Percentiles rank a stretch among this genome's conserved stretches.
These are phyloP conservation scores for Coemansia sp. DNA, from an alignment of 192 early-diverging fungal genomes.

Conservation along the genomic window DNA sequence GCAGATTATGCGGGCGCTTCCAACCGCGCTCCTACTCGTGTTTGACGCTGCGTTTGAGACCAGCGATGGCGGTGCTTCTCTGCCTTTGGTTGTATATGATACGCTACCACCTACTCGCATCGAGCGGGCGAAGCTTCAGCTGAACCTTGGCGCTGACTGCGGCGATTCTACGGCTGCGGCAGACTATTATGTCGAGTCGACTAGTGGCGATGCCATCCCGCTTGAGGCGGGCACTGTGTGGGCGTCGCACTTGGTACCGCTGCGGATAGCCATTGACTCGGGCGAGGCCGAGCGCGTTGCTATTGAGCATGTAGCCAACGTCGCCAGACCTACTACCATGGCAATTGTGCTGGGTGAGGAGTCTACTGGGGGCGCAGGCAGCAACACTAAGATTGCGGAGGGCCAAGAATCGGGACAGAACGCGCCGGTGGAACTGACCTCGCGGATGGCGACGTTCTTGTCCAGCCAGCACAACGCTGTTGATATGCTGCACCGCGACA, in stretches of 20 bases:
- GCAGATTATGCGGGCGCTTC: slow-evolving; percentile 19
- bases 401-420: neutral
- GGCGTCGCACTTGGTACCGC: slow-evolving; percentile 40
- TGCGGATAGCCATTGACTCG: slow-evolving; percentile 37
- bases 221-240: slow-evolving; percentile 9
- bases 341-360: slow-evolving; percentile 9
- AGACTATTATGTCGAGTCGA: slow-evolving; percentile 24
- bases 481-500: slow-evolving; percentile 47
- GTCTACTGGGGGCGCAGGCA: neutral
- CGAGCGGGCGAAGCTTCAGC: slow-evolving; percentile 14
- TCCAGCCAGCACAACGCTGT: slow-evolving; percentile 43
- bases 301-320: slow-evolving; percentile 43
- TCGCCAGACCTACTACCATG: slow-evolving; percentile 13
- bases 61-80: slow-evolving; percentile 16
- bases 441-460: slow-evolving; percentile 46
- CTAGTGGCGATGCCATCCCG: neutral
- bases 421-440: neutral
- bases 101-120: slow-evolving; percentile 26
- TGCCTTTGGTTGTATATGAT: slow-evolving; percentile 45
- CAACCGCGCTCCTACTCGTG: slow-evolving; percentile 39
- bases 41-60: slow-evolving; percentile 33
- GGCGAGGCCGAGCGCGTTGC: slow-evolving; percentile 54
- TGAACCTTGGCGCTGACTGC: neutral
- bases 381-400: neutral
- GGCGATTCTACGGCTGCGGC: neutral